A percentile compares a stretch with the other conserved stretches of the same genome.
These are phyloP conservation scores for Silene uniflora DNA, from an alignment of 148 eudicot species.

Conservation along the genomic window DNA sequence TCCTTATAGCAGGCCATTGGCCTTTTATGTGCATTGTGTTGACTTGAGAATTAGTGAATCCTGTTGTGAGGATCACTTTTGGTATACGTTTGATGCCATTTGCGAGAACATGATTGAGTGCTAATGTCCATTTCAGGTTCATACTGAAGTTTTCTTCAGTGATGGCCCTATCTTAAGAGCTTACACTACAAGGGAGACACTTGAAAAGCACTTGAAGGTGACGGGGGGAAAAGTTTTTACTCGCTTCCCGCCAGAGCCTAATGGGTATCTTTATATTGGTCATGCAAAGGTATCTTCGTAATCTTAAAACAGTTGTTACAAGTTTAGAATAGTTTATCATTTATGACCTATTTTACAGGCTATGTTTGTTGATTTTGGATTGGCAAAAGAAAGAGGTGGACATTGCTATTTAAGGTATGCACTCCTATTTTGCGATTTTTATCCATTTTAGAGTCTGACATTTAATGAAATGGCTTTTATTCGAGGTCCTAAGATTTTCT, in stretches of 20 bases:
- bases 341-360: too few relatives aligned
- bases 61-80: not conserved
- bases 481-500: too few relatives aligned
- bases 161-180: slow-evolving; percentile 71
- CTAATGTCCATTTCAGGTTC: slow-evolving; percentile 56
- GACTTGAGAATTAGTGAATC: not conserved
- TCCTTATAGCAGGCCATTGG: not conserved
- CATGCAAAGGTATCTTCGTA: slow-evolving; percentile 76
- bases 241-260: slow-evolving; percentile 97
- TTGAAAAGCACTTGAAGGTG: slow-evolving; percentile 66
- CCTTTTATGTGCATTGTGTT: not conserved
- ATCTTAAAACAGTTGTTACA: not conserved
- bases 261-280: slow-evolving; percentile 97
- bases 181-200: slow-evolving; percentile 67
- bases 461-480: too few relatives aligned
- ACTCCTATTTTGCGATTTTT: too few relatives aligned
- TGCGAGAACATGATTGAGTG: slow-evolving; percentile 6
- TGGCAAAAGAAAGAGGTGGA: too few relatives aligned
- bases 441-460: too few relatives aligned
- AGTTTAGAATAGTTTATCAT: too few relatives aligned
- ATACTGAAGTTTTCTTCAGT: slow-evolving; percentile 83
- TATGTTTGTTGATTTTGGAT: too few relatives aligned
- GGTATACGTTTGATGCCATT: slow-evolving; percentile 5
- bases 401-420: too few relatives aligned
- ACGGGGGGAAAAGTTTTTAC: slow-evolving; percentile 85